phyloP scores from a whole-genome alignment of 768 basidiomycete genomes.

The Boletus vinaceobasis region DNA sequence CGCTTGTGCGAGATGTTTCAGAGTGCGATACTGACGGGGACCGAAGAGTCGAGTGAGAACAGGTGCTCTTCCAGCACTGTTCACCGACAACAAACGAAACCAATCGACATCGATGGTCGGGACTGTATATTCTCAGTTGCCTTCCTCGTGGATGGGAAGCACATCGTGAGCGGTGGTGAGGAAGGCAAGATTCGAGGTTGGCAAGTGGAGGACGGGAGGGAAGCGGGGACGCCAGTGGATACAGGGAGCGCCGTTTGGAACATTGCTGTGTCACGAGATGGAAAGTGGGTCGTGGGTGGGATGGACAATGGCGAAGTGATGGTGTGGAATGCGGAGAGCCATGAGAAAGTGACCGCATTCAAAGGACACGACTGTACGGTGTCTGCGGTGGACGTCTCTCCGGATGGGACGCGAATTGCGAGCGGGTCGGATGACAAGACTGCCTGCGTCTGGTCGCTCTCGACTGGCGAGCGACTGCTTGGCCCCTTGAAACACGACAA shows the following conservation, averaged over 20 bases:
- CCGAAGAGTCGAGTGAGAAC: background rate
- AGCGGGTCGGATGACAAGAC: background rate
- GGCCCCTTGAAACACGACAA: background rate
- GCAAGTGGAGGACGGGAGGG: background rate
- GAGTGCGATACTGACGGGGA: background rate
- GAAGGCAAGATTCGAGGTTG: background rate
- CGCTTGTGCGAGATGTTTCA: background rate
- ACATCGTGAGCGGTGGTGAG: background rate
- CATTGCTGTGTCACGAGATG: background rate
- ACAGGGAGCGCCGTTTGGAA: background rate
- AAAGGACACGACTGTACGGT: background rate
- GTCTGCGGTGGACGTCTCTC: background rate
- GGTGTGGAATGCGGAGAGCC: background rate
- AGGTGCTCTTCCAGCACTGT: background rate
- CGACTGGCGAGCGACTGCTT: background rate
- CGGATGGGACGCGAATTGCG: background rate
- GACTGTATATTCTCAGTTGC: background rate
- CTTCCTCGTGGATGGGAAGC: background rate
- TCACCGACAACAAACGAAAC: fast-evolving
- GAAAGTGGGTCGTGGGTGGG: background rate
- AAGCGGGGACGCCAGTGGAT: background rate
- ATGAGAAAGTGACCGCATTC: background rate
- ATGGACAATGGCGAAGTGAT: background rate
- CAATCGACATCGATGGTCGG: background rate
- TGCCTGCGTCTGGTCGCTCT: background rate